phyloP scores from a whole-genome alignment of 768 basidiomycete species.

The Pulveroboletus sp. region DNA sequence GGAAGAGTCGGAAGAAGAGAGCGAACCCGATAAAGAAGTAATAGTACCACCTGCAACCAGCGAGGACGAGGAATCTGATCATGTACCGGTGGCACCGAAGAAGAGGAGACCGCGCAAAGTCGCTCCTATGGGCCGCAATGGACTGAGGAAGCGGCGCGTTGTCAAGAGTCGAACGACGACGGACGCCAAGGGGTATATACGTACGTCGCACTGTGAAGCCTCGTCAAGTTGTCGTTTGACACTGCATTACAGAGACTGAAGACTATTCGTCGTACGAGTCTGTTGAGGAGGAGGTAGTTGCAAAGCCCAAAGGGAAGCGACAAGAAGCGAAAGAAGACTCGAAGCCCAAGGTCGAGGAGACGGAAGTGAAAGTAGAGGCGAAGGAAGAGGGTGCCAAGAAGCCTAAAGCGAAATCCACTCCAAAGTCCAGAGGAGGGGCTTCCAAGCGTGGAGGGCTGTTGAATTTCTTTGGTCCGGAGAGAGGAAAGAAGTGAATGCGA shows the following conservation, averaged over 20 bases:
- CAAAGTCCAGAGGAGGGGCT: slow-evolving; percentile 17
- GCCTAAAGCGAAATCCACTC: slow-evolving; percentile 14
- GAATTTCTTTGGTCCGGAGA: slow-evolving; percentile 33
- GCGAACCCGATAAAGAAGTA: slow-evolving; percentile 32
- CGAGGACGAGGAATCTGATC: slow-evolving; percentile 27
- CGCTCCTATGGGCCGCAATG: slow-evolving; percentile 73
- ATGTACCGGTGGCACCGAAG: slow-evolving; percentile 32
- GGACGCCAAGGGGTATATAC: slow-evolving; percentile 70
- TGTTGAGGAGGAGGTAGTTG: slow-evolving; percentile 45
- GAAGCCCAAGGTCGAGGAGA: slow-evolving; percentile 15
- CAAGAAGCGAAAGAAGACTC: slow-evolving; percentile 18
- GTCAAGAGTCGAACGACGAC: slow-evolving; percentile 50
- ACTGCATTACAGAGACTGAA: slow-evolving; percentile 49
- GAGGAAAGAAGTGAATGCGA: slow-evolving; percentile 21
- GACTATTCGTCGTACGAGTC: slow-evolving; percentile 83
- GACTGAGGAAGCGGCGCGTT: slow-evolving; percentile 67
- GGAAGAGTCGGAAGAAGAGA: slow-evolving; percentile 24
- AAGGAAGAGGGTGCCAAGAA: slow-evolving; percentile 17
- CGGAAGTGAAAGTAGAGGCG: slow-evolving; percentile 2
- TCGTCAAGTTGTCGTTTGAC: neutral
- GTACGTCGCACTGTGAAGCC: slow-evolving; percentile 36
- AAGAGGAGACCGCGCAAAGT: slow-evolving; percentile 49
- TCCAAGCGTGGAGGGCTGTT: slow-evolving; percentile 27
- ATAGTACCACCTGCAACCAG: slow-evolving; percentile 25
- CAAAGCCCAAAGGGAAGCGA: slow-evolving; percentile 18